Base-by-base conservation (phyloP, 192 early-diverging fungal species). In the Linnemannia zychae region DNA sequence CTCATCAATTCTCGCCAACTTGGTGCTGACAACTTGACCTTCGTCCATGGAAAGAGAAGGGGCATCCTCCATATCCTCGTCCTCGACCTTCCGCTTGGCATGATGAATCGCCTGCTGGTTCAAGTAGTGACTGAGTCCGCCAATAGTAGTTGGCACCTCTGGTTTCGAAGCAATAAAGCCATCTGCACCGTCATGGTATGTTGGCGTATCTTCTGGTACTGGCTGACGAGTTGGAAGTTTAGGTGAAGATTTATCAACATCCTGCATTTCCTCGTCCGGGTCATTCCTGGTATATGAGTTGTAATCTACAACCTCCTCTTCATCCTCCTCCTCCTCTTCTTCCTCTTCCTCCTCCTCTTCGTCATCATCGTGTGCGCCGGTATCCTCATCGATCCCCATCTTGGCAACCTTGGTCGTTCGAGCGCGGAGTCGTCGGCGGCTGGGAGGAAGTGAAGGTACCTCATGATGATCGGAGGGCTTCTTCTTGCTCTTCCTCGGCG, bases 81-180 rank as follows among this genome's bases (percentile, higher is more conserved):
- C 83, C 7, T 79, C 83, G 36, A 85, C 83, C 60, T 85, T 85
- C 20, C 83, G 73, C 34, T 85, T 85, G 36, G 82, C 76, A 48
- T 84, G 76, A 20, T 77, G 68, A 24, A 49, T 36, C 17, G 80
- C 20, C 24, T 72, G 68, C 22, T 22, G 47, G n/a, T 24, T 68
- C 33, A 63, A 17, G 34, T 57, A 36, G 44, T 13, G 67, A 38
- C 37, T 67, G 24, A 71, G 22, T 7, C 40, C 71, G 3, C 22
- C 40, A 28, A 52, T 49, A 31, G 38, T 20, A 2, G 31, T 22
- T 1, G 83, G 72, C 3, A 65, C 74, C 22, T 85, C 83, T 34
- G 83, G 83, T 37, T 85, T 85, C 12, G 83, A 85, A 0, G 83
- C 83, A 50, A 85, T 85, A 31, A 85, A 85, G 22, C 83, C 77